These are phyloP conservation scores for Waitea zeae DNA, from an alignment of 1,284 basidiomycete genomes.

Conservation along the genomic window DNA sequence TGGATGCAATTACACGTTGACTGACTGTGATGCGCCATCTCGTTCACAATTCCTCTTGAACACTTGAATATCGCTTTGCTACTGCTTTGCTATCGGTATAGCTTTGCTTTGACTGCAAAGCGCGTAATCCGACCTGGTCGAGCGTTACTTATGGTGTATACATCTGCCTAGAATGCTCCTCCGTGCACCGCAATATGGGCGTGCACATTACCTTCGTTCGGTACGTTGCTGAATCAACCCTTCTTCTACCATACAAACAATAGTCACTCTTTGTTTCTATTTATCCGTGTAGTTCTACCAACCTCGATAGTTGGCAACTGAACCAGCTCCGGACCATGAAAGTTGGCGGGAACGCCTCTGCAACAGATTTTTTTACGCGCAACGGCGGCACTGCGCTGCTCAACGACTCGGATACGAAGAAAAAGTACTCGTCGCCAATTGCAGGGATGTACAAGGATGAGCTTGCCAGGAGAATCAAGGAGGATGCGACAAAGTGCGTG, in stretches of 20 bases:
- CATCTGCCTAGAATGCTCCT: slow-evolving; percentile 96
- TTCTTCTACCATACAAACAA: background rate
- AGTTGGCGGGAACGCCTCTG: slow-evolving; percentile 85
- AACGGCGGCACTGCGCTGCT: slow-evolving; percentile 67
- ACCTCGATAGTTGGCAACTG: slow-evolving; percentile 91
- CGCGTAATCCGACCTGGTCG: slow-evolving; percentile 96
- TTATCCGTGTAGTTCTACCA: slow-evolving; percentile 63
- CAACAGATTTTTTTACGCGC: slow-evolving; percentile 80
- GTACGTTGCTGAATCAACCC: slow-evolving; percentile 24
- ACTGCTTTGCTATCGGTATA: slow-evolving; percentile 15
- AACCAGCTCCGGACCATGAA: slow-evolving; percentile 92
- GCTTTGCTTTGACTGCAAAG: slow-evolving; percentile 94
- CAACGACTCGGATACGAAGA: slow-evolving; percentile 64
- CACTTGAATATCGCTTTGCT: background rate
- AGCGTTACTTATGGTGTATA: slow-evolving; percentile 95
- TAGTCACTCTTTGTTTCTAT: background rate
- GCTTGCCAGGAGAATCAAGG: slow-evolving; percentile 65
- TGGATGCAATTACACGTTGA: too few relatives aligned
- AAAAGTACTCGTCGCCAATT: slow-evolving; percentile 76
- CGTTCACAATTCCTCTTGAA: too few relatives aligned
- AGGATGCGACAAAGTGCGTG: slow-evolving; percentile 56
- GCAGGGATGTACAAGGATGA: slow-evolving; percentile 91
- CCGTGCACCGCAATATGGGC: slow-evolving; percentile 90
- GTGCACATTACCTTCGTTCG: slow-evolving; percentile 97
- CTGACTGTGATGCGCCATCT: too few relatives aligned